phyloP scores from a whole-genome alignment of 225 moss, liverwort and hornwort species.

The Lunularia cruciata region DNA sequence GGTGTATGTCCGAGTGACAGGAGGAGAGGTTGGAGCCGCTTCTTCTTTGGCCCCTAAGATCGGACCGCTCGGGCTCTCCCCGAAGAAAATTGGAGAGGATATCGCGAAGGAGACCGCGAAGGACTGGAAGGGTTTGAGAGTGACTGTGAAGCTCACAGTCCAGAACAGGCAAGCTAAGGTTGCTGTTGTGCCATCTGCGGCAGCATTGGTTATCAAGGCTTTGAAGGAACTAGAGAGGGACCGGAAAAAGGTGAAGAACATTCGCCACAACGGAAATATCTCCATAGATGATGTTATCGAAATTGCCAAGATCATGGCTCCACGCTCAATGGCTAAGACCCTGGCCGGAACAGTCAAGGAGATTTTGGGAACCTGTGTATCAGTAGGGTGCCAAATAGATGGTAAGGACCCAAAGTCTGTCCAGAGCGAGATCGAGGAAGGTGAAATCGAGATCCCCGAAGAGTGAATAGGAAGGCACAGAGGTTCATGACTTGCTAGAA shows the following conservation, averaged over 20 bases:
- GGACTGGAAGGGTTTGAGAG: conserved; percentile 87
- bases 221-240: conserved; percentile 76
- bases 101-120: conserved; percentile 85
- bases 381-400: conserved; percentile 71
- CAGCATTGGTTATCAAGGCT: conserved; percentile 75
- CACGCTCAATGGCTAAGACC: conserved; percentile 73
- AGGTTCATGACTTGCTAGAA: no score
- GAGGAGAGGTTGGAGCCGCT: conserved; percentile 81
- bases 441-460: conserved; percentile 68
- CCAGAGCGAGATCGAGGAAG: conserved; percentile 71
- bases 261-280: conserved; percentile 76
- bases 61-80: conserved; percentile 77
- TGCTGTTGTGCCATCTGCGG: conserved; percentile 72
- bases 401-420: conserved; percentile 72
- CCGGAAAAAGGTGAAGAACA: conserved; percentile 79
- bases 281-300: conserved; percentile 67
- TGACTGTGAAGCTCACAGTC: conserved; percentile 81
- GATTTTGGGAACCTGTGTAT: conserved; percentile 77
- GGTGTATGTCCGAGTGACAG: conserved; percentile 62
- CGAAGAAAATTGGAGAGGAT: conserved; percentile 82
- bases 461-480: conserved; percentile 25
- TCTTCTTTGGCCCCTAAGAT: conserved; percentile 83
- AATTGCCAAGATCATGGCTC: conserved; percentile 71
- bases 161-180: conserved; percentile 86
- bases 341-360: conserved; percentile 72